phyloP scores from a whole-genome alignment of 2,329 filamentous ascomycete species.

The Lizonia empirigonia region DNA sequence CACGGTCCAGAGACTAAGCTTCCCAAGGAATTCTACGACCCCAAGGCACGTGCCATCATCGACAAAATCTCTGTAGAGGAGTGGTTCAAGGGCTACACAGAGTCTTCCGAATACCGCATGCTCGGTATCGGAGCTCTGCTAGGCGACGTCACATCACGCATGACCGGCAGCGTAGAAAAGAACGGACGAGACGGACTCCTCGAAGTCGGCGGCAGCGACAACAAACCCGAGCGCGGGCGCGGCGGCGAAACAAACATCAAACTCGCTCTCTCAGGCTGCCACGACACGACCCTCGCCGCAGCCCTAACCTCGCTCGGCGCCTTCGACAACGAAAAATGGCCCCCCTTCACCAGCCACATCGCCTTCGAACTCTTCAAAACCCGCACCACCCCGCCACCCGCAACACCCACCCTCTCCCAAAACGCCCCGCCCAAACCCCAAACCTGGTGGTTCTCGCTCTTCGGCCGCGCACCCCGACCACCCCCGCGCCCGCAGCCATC shows the following conservation, averaged over 20 bases:
- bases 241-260: slow-evolving; percentile 64
- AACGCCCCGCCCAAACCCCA: slow-evolving; percentile 22
- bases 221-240: slow-evolving; percentile 47
- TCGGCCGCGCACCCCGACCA: slow-evolving; percentile 32
- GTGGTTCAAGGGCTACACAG: slow-evolving; percentile 87
- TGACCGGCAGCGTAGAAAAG: slow-evolving; percentile 48
- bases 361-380: slow-evolving; percentile 86
- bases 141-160: slow-evolving; percentile 73
- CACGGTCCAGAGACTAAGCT: slow-evolving; percentile 81
- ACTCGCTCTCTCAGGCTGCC: slow-evolving; percentile 82
- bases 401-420: slow-evolving; percentile 9
- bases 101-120: slow-evolving; percentile 84
- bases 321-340: slow-evolving; percentile 77
- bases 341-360: slow-evolving; percentile 90
- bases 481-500: slow-evolving; percentile 52
- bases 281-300: slow-evolving; percentile 89
- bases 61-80: slow-evolving; percentile 81
- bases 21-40: slow-evolving; percentile 86
- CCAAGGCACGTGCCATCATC: slow-evolving; percentile 70
- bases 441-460: slow-evolving; percentile 48
- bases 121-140: slow-evolving; percentile 85
- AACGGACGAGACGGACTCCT: slow-evolving; percentile 49
- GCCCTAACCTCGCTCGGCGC: slow-evolving; percentile 79
- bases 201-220: slow-evolving; percentile 45
- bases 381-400: slow-evolving; percentile 27